Evolutionary conservation across 495 filamentous ascomycete species (phyloP).

Genomic region (Lasiosphaeriaceae sp.): DNA sequence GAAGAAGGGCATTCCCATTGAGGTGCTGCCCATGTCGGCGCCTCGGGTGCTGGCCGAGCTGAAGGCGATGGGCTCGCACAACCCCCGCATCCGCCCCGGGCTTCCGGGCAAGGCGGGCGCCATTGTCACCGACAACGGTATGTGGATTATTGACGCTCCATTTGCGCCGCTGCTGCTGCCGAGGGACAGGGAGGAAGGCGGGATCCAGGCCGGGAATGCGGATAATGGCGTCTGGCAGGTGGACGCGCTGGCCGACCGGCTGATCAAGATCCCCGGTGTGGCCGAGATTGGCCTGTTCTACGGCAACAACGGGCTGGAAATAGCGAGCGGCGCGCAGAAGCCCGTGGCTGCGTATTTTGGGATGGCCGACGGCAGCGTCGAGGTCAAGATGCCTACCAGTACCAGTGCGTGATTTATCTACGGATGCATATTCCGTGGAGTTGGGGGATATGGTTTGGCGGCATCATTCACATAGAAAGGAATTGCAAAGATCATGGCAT

Average conservation of each 20-base stretch:
- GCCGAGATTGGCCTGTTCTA: conserved; percentile 89
- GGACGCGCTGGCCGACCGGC: conserved; percentile 59
- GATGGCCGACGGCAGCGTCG: conserved; percentile 58
- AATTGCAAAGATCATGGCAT: too few species aligned
- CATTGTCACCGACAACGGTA: conserved; percentile 86
- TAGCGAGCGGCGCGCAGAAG: conserved; percentile 71
- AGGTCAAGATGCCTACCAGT: conserved; percentile 46
- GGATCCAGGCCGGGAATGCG: conserved; percentile 39
- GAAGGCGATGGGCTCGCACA: conserved; percentile 60
- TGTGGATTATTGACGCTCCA: conserved; percentile 90
- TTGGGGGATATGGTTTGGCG: too few species aligned
- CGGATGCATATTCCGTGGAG: too few species aligned
- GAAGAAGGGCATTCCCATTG: conserved; percentile 79
- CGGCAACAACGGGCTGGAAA: conserved; percentile 68
- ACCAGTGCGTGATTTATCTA: conserved; percentile 27
- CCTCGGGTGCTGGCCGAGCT: conserved; percentile 66
- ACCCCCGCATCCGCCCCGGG: conserved; percentile 66
- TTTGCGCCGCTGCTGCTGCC: conserved; percentile 68
- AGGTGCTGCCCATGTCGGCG: conserved; percentile 81
- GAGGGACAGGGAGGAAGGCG: conserved; percentile 46
- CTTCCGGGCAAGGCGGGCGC: conserved; percentile 69
- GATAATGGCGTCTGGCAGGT: conserved; percentile 71
- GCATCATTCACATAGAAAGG: too few species aligned
- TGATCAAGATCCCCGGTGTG: conserved; percentile 83
- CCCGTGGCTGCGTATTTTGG: conserved; percentile 94